Evolutionary conservation across 805 yeast genomes (phyloP), one percentile per base, ranked within the genome.

Genomic region (Yarrowia keelungensis): DNA sequence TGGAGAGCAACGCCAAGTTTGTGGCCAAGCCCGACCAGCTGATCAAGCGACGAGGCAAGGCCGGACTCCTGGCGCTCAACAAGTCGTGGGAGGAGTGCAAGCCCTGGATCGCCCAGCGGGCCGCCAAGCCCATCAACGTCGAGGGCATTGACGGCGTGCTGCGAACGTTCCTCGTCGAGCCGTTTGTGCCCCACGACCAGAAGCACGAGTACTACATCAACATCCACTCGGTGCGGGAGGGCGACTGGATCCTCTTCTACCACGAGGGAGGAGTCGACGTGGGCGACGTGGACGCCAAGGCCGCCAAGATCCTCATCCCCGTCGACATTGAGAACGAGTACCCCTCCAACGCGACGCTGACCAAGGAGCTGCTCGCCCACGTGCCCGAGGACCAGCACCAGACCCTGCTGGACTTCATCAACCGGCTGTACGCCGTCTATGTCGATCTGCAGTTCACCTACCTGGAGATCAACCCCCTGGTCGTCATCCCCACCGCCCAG

Each of bases 221-320:
- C 77, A 81, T 81, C 74, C 80, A 81, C 79, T 81, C 84, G 12
- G 81, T 80, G 61, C 78, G 84, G 59, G 84, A 81, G 72, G 84
- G 84, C 22, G 84, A 81, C 77, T 78, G 81, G 81, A 81, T 81
- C 67, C 77, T 81, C 70, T 81, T 81, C 74, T 81, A 81, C 77
- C 82, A 81, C 74, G 84, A 81, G 75, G 84, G 84, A 51, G 84
- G 84, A 72, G 84, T 81, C 50, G 84, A 81, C 68, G 84, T 81
- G 38, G 84, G 84, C 39, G 84, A 81, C 67, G 84, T 81, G 45
- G 84, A 81, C 70, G 76, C 84, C 70, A 81, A 81, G 78, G 84
- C 84, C 46, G 73, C 81, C 38, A 79, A 79, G 76, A 71, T 81
- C 49, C 73, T 80, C 71, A 79, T 81, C 68, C 83, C 84, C 22